Base-by-base conservation (phyloP, 129 eudicot genomes). In the Ambrosia artemisiifolia region DNA sequence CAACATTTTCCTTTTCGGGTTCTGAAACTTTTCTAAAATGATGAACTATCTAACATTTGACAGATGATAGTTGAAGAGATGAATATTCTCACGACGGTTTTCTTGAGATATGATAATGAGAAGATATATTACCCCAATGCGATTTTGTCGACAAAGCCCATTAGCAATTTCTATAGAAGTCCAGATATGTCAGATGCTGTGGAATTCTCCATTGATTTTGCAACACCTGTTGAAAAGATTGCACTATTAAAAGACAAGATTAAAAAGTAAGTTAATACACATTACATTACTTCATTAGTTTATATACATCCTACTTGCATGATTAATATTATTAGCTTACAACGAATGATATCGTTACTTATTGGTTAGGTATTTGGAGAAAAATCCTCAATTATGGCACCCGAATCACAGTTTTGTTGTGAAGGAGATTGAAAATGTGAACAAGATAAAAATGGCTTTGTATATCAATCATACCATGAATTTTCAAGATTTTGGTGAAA, bases 1-100 rank as follows among this genome's bases (percentile, higher is more conserved):
- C 44, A 20, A 69, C 46, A 64, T 18, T 42, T 67, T 11, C 13
- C 4, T 18, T 65, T 19, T 5, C 71, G 32, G 13, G 70, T 16
- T 56, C 63, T 32, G 17, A 59, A 54, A 12, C 2, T 12, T 33
- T 30, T 54, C 6, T 12, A 12, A 11, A 59, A 32, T 33, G 19
- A 32, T 60, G 43, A 32, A 60, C 44, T 40, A 38, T 40, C 10
- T 61, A n/a, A 70, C 65, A 77, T 63, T 63, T 62, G 67, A 34
- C 88, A 93, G 96, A 72, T 93, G 96, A 74, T 89, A 16, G 98
- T 93, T 46, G 98, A 93, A 62, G 98, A 89, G 85, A 93, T 93
- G 98, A 89, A 93, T 71, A 87, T 93, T 75, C 79, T 93, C 36
- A 83, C 86, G 6, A 93, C 98, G 7, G 90, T 93, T 42, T 89